Percentiles rank a stretch among this genome's conserved stretches.
phyloP scores from a whole-genome alignment of 176 grass and related monocot species.

The Cenchrus americanus region DNA sequence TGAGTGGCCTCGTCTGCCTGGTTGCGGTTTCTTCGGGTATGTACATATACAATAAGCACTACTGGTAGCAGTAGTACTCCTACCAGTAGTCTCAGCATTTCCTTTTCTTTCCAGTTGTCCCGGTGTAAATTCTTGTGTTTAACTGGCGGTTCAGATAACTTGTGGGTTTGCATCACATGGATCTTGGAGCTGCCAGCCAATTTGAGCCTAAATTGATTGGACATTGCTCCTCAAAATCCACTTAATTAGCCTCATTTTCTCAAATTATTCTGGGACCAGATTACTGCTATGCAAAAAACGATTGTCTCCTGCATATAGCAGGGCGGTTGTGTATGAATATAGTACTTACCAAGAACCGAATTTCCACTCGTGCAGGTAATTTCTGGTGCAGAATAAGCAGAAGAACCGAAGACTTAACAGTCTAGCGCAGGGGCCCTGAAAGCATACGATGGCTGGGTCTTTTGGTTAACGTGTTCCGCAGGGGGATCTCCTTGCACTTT shows the following conservation, averaged over 20 bases:
- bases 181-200: conserved; percentile 6
- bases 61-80: background rate
- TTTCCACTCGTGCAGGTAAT: conserved; percentile 18
- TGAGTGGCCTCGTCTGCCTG: conserved; percentile 10
- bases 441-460: conserved; percentile 70
- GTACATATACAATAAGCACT: background rate
- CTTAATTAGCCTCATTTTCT: background rate
- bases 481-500: conserved; percentile 79
- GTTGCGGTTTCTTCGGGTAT: background rate
- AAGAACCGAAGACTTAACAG: background rate
- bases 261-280: background rate
- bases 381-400: background rate
- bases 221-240: background rate
- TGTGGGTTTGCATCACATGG: background rate
- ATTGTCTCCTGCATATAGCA: background rate
- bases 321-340: background rate
- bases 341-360: background rate
- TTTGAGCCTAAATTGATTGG: background rate
- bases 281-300: background rate
- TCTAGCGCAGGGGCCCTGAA: background rate
- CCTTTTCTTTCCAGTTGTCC: background rate
- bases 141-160: background rate
- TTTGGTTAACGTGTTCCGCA: conserved; percentile 66
- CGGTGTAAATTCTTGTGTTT: background rate
- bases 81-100: background rate